A percentile compares a stretch with the other conserved stretches of the same genome.
Evolutionary conservation across 208 protist genomes (phyloP).

Genomic region (Leishmania aethiopica): DNA sequence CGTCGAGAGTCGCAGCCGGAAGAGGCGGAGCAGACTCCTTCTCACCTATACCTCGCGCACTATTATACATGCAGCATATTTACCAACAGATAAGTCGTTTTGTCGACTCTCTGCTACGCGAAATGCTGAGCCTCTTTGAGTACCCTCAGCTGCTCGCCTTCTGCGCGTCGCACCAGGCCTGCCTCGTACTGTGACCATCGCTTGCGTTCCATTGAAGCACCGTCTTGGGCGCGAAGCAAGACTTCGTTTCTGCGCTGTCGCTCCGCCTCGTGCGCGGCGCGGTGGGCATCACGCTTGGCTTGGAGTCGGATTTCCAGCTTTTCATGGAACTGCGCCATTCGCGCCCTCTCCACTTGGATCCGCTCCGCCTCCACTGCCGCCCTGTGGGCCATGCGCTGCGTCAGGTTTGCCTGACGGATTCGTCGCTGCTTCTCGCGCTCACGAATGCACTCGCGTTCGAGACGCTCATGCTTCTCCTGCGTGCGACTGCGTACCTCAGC

Average conservation of each 20-base stretch:
- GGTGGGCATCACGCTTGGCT: constrained; percentile 31
- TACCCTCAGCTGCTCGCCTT: constrained; percentile 19
- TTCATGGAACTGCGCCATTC: constrained; percentile 57
- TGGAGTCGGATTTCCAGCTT: constrained; percentile 50
- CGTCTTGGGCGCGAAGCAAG: constrained; percentile 60
- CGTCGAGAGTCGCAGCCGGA: not conserved
- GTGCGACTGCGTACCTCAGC: constrained; percentile 11
- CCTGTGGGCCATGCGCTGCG: constrained; percentile 25
- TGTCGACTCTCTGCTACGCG: not conserved
- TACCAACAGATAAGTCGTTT: not conserved
- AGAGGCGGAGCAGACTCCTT: not conserved
- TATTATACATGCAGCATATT: constrained; percentile 4
- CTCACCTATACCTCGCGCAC: not conserved
- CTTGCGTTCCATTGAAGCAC: constrained; percentile 63
- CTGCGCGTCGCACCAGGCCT: constrained; percentile 33
- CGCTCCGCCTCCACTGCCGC: constrained; percentile 33
- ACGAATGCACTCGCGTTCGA: constrained; percentile 35
- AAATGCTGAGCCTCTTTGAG: constrained; percentile 20
- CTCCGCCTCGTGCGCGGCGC: constrained; percentile 39
- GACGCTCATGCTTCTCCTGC: constrained; percentile 27
- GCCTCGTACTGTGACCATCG: constrained; percentile 79
- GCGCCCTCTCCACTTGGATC: constrained; percentile 36
- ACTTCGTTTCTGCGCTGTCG: constrained; percentile 59
- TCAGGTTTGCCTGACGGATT: constrained; percentile 28
- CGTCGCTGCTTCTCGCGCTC: constrained; percentile 45